Conservation (phyloP, 148 eudicot genomes). For the Diospyros kaki region DNA sequence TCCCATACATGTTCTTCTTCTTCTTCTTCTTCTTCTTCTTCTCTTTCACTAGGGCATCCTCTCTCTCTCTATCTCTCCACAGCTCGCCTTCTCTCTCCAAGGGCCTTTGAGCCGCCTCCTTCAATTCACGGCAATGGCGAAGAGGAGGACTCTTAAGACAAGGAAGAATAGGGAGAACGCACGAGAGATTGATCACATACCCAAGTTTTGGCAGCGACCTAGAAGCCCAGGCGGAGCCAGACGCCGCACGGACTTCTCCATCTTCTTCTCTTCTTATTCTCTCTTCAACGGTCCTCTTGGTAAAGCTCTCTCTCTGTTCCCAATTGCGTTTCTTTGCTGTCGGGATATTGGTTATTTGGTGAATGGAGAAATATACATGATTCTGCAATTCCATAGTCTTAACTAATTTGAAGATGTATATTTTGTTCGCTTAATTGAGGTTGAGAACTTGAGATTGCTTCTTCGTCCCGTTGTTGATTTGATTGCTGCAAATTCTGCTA, state of each 20-base stretch:
- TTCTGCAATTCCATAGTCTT: neutral
- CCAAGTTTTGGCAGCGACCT: slow-evolving; percentile 24
- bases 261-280: slow-evolving; percentile 15
- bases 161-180: slow-evolving; percentile 10
- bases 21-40: neutral
- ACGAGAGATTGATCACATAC: slow-evolving; percentile 20
- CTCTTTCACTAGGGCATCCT: neutral
- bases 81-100: neutral
- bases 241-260: slow-evolving; percentile 32
- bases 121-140: slow-evolving; percentile 23
- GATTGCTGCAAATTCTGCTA: neutral
- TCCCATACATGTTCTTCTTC: neutral
- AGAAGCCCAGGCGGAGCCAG: slow-evolving; percentile 21
- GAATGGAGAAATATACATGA: neutral
- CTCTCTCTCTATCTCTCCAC: neutral
- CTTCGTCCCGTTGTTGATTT: neutral
- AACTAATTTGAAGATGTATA: no score
- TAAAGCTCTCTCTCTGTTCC: slow-evolving; percentile 11
- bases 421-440: no score
- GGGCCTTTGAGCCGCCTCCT: neutral
- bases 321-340: neutral
- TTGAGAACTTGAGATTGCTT: neutral
- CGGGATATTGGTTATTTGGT: neutral
- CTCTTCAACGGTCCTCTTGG: slow-evolving; percentile 13
- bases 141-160: slow-evolving; percentile 8